Base-by-base conservation (phyloP, 768 basidiomycete species). In the Amanita pseudoporphyria region DNA sequence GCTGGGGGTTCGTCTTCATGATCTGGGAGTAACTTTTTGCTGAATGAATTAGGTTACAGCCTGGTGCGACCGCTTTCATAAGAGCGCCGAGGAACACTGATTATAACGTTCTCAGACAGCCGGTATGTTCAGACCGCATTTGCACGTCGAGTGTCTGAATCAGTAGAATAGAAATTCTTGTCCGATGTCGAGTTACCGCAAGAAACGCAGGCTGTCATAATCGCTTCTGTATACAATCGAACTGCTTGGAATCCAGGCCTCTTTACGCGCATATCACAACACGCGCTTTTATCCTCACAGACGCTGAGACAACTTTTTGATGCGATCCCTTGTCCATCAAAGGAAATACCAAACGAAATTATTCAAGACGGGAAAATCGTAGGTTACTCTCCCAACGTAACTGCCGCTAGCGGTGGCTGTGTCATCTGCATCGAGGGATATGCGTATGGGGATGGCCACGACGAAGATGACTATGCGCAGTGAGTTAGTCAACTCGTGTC, bases 221-320 rank as follows among this genome's bases (percentile, higher is more conserved):
- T 73, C 26, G 57, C 84, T 26, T 77, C 83, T 3, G 65, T 86
- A 6, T 72, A 86, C 59, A 76, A 74, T 54, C 78, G 73, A 49
- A 66, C 82, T 21, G 57, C 73, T 18, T 87, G 84, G 81, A 71
- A 75, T 18, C 75, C 75, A 47, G 78, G 76, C 45, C 72, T 75
- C 45, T 66, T 83, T 9, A 68, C 69, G 41, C 82, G 83, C 32
- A 65, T 72, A 50, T 88, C 87, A 7, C 82, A 82, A 56, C 84
- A 88, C 58, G 75, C 72, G 9, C 60, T 86, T 6, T 60, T 83
- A 13, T 81, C 85, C n/a, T 81, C 81, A 4, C 84, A 89, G 57
- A 84, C 80, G 0, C 73, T 92, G 2, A 73, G 70, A 16, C 82
- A 87, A 53, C 61, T 90, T 10, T 74, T 74, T 49, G 64, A 70